Evolutionary conservation across 192 early-diverging fungal species (phyloP).

Genomic region (Backusella tarrabulga): DNA sequence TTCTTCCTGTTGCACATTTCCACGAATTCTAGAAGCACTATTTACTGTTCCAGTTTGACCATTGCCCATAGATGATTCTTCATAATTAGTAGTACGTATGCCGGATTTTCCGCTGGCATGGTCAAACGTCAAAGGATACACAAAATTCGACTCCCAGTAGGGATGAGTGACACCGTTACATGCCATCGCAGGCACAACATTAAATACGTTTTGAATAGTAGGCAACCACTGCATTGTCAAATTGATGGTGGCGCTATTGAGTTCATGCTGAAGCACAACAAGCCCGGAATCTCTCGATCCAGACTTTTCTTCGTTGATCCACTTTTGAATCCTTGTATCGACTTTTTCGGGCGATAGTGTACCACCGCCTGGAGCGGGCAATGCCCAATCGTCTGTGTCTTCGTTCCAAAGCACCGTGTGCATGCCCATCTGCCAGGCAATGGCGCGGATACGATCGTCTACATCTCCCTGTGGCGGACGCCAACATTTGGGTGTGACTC

Average conservation of each 20-base stretch:
- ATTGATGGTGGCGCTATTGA: slow-evolving; percentile 36
- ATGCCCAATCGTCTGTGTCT: slow-evolving; percentile 40
- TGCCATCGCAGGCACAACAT: slow-evolving; percentile 26
- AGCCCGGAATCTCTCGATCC: slow-evolving; percentile 14
- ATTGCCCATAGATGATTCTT: background rate
- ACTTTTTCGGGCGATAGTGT: slow-evolving; percentile 20
- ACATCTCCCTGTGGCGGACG: slow-evolving; percentile 47
- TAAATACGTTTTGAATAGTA: slow-evolving; percentile 27
- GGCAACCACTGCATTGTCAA: slow-evolving; percentile 44
- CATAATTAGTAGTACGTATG: background rate
- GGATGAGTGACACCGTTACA: slow-evolving; percentile 35
- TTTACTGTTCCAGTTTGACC: background rate
- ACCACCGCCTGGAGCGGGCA: slow-evolving; percentile 32
- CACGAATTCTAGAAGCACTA: no score
- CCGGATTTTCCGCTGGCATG: background rate
- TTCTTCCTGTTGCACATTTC: background rate
- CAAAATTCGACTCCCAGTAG: slow-evolving; percentile 37
- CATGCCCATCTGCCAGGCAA: slow-evolving; percentile 28
- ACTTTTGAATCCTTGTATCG: slow-evolving; percentile 27
- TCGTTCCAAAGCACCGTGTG: slow-evolving; percentile 19
- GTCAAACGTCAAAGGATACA: slow-evolving; percentile 23
- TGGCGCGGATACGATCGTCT: slow-evolving; percentile 42
- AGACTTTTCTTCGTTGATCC: slow-evolving; percentile 24
- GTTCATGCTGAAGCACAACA: slow-evolving; percentile 41
- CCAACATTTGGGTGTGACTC: slow-evolving; percentile 39